Percentiles rank a stretch among this genome's conserved stretches.
Evolutionary conservation across 805 yeast genomes (phyloP).

Genomic region (Maudiozyma serrabonitensis): DNA sequence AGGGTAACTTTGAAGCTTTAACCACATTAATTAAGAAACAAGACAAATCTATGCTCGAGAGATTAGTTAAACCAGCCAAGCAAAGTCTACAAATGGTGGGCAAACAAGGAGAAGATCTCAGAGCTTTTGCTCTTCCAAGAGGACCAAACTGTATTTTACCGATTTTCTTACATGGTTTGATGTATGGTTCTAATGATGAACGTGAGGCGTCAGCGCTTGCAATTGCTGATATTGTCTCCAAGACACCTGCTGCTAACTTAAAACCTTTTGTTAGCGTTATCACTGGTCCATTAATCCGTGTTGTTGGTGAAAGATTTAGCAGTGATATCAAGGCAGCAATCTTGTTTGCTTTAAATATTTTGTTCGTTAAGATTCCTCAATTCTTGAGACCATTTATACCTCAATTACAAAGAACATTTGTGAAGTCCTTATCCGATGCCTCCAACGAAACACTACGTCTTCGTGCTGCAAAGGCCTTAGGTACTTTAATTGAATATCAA

Average conservation of each 20-base stretch:
- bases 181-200: slow-evolving; percentile 81
- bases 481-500: slow-evolving; percentile 78
- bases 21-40: slow-evolving; percentile 58
- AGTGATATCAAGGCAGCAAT: slow-evolving; percentile 94
- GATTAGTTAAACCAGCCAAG: slow-evolving; percentile 69
- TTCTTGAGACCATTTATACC: slow-evolving; percentile 93
- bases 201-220: slow-evolving; percentile 83
- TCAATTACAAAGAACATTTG: slow-evolving; percentile 93
- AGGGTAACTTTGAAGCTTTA: slow-evolving; percentile 56
- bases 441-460: slow-evolving; percentile 61
- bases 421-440: slow-evolving; percentile 77
- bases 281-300: slow-evolving; percentile 96
- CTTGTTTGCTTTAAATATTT: slow-evolving; percentile 66
- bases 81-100: slow-evolving; percentile 63
- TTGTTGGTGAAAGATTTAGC: slow-evolving; percentile 89
- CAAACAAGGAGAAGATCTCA: slow-evolving; percentile 50
- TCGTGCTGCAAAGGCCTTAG: slow-evolving; percentile 84
- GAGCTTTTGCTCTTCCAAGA: slow-evolving; percentile 62
- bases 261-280: slow-evolving; percentile 85
- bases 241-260: slow-evolving; percentile 74
- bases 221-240: slow-evolving; percentile 75
- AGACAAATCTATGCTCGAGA: slow-evolving; percentile 68
- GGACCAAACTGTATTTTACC: slow-evolving; percentile 88
- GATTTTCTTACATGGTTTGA: slow-evolving; percentile 84
- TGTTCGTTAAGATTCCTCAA: slow-evolving; percentile 78